phyloP scores from a whole-genome alignment of 768 basidiomycete species.

The Boletus barrowsii region DNA sequence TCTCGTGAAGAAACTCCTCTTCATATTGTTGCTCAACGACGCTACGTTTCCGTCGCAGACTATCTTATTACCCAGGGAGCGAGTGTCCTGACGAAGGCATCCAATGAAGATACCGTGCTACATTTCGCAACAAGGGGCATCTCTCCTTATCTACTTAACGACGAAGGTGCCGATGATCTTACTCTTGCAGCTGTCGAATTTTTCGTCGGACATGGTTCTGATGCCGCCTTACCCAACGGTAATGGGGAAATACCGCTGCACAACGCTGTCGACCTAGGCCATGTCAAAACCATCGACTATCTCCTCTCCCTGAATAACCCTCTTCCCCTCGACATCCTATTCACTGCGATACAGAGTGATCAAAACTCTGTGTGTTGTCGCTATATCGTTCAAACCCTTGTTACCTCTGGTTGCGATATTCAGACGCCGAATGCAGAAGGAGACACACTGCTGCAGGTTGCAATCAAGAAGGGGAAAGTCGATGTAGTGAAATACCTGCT shows the following conservation, averaged over 20 bases:
- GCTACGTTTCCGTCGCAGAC: neutral
- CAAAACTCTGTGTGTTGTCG: neutral
- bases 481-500: constrained; percentile 2
- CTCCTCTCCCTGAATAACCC: neutral
- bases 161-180: too few species aligned
- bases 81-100: neutral
- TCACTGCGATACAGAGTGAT: neutral
- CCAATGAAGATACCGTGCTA: neutral
- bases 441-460: neutral
- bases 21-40: neutral
- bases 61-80: constrained; percentile 1
- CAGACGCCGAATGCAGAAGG: neutral
- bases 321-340: neutral
- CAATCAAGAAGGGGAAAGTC: neutral
- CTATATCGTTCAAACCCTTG: neutral
- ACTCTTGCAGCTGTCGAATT: neutral
- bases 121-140: neutral
- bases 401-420: neutral
- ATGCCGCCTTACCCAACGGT: neutral
- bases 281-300: neutral
- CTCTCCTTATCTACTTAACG: too few species aligned
- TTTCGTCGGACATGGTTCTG: neutral
- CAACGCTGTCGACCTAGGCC: neutral
- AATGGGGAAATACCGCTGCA: neutral
- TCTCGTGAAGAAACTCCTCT: neutral